Percentiles rank a stretch among this genome's conserved stretches.
phyloP scores from a whole-genome alignment of 352 stramenopile species.

The Phytophthora sp. region DNA sequence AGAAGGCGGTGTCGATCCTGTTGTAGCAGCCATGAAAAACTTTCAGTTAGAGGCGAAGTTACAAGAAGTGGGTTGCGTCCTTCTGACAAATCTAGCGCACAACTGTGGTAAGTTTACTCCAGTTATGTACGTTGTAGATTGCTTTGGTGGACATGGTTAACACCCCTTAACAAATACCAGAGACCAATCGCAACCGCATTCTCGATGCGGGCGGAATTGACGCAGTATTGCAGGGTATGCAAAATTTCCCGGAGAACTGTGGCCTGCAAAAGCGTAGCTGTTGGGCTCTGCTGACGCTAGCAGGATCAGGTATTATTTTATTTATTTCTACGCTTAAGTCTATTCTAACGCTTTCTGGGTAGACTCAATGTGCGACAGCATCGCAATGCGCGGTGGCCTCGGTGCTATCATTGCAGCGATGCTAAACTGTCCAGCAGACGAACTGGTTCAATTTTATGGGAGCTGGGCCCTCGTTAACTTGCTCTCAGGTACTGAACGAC shows the following conservation, averaged over 20 bases:
- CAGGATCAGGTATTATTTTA: constrained; percentile 57
- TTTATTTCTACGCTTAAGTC: background rate
- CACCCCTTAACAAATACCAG: constrained; percentile 40
- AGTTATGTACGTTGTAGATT: background rate
- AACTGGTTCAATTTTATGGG: constrained; percentile 67
- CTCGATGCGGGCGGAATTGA: constrained; percentile 77
- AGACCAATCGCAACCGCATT: constrained; percentile 86
- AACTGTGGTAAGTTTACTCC: constrained; percentile 63
- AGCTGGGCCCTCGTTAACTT: constrained; percentile 78
- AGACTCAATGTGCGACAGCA: constrained; percentile 75
- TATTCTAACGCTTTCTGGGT: background rate
- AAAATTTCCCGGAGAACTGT: constrained; percentile 74
- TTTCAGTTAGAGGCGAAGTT: constrained; percentile 63
- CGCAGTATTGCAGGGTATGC: constrained; percentile 83
- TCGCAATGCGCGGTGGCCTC: constrained; percentile 62
- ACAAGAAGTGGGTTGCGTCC: constrained; percentile 74
- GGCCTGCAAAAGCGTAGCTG: constrained; percentile 82
- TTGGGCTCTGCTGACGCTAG: constrained; percentile 85
- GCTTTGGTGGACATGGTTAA: constrained; percentile 5
- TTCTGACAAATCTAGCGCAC: constrained; percentile 89
- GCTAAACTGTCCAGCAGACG: constrained; percentile 71
- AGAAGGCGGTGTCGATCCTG: constrained; percentile 60
- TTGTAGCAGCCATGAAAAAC: constrained; percentile 69
- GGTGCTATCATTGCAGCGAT: constrained; percentile 77
- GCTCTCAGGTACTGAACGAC: constrained; percentile 49